Evolutionary conservation across 805 yeast genomes (phyloP).

Genomic region (Novakomyces olei): DNA sequence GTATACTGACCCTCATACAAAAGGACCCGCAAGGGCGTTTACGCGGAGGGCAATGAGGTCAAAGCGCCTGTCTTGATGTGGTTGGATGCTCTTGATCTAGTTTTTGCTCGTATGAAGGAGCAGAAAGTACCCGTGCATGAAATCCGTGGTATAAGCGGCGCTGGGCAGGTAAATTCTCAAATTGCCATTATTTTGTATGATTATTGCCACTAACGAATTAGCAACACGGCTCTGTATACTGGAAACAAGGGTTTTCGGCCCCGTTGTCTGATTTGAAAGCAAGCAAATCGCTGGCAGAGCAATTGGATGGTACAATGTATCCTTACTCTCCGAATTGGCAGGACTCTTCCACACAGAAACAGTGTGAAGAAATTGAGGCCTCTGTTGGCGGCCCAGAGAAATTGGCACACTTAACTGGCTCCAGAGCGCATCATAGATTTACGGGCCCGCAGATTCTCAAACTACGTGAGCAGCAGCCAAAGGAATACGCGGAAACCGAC

Average conservation of each 20-base stretch:
- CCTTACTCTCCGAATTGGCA: constrained; percentile 79
- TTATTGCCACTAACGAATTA: too few relatives aligned
- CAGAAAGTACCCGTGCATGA: constrained; percentile 30
- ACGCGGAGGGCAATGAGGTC: constrained; percentile 34
- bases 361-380: constrained; percentile 37
- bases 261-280: constrained; percentile 21
- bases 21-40: constrained; percentile 58
- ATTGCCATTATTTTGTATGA: too few relatives aligned
- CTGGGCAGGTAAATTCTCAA: too few relatives aligned
- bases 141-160: constrained; percentile 55
- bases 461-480: constrained; percentile 30
- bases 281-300: constrained; percentile 21
- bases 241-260: constrained; percentile 31
- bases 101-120: constrained; percentile 28
- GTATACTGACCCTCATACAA: too few relatives aligned
- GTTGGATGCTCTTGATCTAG: constrained; percentile 57
- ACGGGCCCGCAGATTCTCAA: constrained; percentile 84
- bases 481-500: constrained; percentile 31
- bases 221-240: constrained; percentile 78
- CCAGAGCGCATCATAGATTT: constrained; percentile 71
- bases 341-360: constrained; percentile 65
- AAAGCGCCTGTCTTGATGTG: constrained; percentile 75
- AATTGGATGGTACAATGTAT: constrained; percentile 27
- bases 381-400: constrained; percentile 35
- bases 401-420: constrained; percentile 54